Evolutionary conservation across 331 rosid genomes (phyloP), one percentile per base, ranked within the genome.

Genomic region (Pyrus hybrid): DNA sequence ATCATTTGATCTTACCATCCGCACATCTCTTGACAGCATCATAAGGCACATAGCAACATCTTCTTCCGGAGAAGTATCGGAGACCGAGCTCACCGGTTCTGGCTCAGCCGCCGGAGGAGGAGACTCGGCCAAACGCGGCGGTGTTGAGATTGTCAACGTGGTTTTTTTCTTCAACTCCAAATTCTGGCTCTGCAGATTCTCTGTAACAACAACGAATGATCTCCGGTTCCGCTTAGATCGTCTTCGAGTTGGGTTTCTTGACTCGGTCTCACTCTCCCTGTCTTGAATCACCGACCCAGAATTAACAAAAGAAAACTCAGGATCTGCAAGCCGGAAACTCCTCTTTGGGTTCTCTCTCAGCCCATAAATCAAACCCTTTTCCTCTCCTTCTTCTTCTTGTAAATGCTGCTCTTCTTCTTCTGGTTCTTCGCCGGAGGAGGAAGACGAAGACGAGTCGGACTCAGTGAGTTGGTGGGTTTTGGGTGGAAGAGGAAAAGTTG

Each of bases 221-320:
- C 77, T 81, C 25, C 83, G 74, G 61, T 65, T 65, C 32, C 96
- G 79, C 73, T 88, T 88, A 80, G 96, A 89, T 85, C 96, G 93
- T 43, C 83, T 78, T 32, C 93, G 82, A 73, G 93, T 83, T 33
- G 91, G 91, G 84, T 87, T 87, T 83, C 78, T 88, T 58, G 96
- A 90, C 82, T 90, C 96, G 73, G 90, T 87, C 89, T 88, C 96
- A 84, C 91, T 90, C 79, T 88, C 96, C 63, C 88, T 82, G 75
- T 89, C 97, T 58, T 87, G 93, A 41, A 80, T 68, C 22, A 92
- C 79, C 28, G 83, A 82, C n/a, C 78, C 88, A 64, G 78, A 58
- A 73, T 80, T 81, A n/a, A 41, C 80, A 25, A 82, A 86, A 62
- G 89, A 17, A 57, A 84, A 86, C 86, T 81, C 88, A 64, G 90